These are phyloP conservation scores for Phaeoacremonium minimum DNA, from an alignment of 2,329 filamentous ascomycete genomes.

Conservation along the genomic window DNA sequence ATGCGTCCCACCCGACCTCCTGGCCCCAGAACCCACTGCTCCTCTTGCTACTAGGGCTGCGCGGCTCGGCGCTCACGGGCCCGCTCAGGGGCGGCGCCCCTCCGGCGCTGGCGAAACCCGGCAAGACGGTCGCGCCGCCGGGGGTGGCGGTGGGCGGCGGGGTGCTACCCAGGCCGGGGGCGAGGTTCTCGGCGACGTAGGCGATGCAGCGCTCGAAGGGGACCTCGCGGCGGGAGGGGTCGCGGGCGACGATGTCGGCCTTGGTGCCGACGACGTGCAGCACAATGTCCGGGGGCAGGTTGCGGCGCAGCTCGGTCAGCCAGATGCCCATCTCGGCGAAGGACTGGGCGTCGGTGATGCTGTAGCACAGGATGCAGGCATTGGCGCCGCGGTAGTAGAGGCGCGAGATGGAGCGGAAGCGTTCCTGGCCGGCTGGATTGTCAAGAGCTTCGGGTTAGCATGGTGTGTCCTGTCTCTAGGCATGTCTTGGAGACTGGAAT, in stretches of 20 bases:
- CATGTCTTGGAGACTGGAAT: too few species aligned
- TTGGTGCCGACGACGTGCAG: conserved; percentile 96
- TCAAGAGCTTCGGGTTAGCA: conserved; percentile 1
- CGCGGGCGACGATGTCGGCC: conserved; percentile 81
- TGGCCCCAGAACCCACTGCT: conserved; percentile 84
- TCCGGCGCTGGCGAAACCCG: conserved; percentile 33
- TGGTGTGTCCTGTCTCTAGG: too few species aligned
- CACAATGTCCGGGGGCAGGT: conserved; percentile 73
- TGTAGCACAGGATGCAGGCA: conserved; percentile 90
- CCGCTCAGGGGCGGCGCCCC: conserved; percentile 13
- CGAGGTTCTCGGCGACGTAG: conserved; percentile 89
- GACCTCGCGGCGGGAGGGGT: conserved; percentile 75
- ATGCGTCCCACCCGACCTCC: conserved; percentile 93
- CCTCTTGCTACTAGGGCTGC: conserved; percentile 59
- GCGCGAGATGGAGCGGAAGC: conserved; percentile 89
- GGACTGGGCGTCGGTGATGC: conserved; percentile 80
- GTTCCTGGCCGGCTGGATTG: conserved; percentile 75
- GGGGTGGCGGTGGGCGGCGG: conserved; percentile 59
- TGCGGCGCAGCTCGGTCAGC: conserved; percentile 79
- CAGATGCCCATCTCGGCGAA: conserved; percentile 92
- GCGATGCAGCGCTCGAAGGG: conserved; percentile 94
- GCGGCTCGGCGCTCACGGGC: conserved; percentile 38
- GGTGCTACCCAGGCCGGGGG: conserved; percentile 63
- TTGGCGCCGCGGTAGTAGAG: conserved; percentile 96
- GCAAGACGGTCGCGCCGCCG: conserved; percentile 6